Percentiles rank a stretch among this genome's conserved stretches.
These are phyloP conservation scores for Diaporthe vaccinii DNA, from an alignment of 2,329 filamentous ascomycete genomes.

Conservation along the genomic window DNA sequence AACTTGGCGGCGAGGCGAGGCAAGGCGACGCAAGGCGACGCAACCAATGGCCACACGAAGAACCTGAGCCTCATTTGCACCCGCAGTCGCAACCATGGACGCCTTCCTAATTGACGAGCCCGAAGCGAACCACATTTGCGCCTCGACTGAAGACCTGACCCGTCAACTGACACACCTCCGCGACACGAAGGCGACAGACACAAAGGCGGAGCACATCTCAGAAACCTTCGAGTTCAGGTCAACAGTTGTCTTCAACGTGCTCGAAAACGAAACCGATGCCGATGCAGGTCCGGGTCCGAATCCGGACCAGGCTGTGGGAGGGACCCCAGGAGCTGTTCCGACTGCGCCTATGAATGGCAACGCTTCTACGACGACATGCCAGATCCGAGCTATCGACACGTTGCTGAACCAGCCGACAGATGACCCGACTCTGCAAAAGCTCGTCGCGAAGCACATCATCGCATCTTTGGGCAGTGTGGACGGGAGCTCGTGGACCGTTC, in stretches of 20 bases:
- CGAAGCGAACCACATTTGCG: constrained; percentile 50
- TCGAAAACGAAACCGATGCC: constrained; percentile 53
- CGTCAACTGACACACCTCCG: constrained; percentile 58
- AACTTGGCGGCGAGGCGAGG: not conserved
- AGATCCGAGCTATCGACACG: constrained; percentile 60
- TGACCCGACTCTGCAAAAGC: constrained; percentile 62
- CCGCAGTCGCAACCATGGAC: constrained; percentile 47
- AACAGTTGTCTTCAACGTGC: constrained; percentile 59
- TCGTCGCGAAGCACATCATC: constrained; percentile 64
- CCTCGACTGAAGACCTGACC: constrained; percentile 61
- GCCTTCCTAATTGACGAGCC: constrained; percentile 48
- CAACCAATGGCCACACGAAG: not conserved
- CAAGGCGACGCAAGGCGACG: not conserved
- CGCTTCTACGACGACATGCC: constrained; percentile 47
- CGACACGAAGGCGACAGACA: constrained; percentile 58
- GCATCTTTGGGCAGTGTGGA: constrained; percentile 59
- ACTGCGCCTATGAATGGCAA: constrained; percentile 37
- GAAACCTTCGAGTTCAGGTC: constrained; percentile 61
- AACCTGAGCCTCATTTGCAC: not conserved
- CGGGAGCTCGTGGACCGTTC: constrained; percentile 62
- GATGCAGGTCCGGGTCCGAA: constrained; percentile 49
- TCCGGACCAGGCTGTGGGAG: constrained; percentile 45
- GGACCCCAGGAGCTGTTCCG: constrained; percentile 52
- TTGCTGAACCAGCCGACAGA: constrained; percentile 63
- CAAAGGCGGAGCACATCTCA: constrained; percentile 64